Evolutionary conservation across 2,329 filamentous ascomycete genomes (phyloP), one percentile per base, ranked within the genome.

Genomic region (Dothistroma septosporum): DNA sequence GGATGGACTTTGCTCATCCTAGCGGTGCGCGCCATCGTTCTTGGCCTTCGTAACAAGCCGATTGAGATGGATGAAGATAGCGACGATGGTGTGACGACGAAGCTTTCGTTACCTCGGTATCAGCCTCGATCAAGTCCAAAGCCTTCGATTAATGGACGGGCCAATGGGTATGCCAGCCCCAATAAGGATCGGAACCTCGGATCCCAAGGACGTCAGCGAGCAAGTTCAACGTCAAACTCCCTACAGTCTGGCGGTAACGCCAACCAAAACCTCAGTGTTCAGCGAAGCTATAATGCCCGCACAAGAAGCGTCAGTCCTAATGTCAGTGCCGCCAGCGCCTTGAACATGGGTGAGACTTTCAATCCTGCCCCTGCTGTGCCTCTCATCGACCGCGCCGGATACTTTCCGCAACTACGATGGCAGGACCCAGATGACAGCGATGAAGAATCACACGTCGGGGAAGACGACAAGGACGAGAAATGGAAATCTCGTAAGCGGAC

Each of bases 1-100:
- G 80, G 72, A 9, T 60, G 85, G 44, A 86, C 83, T 0, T 58
- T 86, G 0, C 16, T 78, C 19, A 58, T 80, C 6, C 75, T 87
- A 8, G 57, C 79, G 28, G 60, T 79, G 16, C 77, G 80, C 48
- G 79, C 83, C 12, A 67, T 73, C 1, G 48, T 78, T 37, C 58
- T 78, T 31, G 69, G 70, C 11, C 50, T 73, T 31, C 67, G 70
- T 11, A 61, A 63, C 21, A 50, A 58, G 14, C 59, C 59, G 2
- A 32, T 35, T 9, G 19, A 53, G 9, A 61, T 60, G 12, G 60
- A 64, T 5, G 60, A 61, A 6, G 62, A 65, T 5, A 16, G 33
- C 12, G 54, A 61, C 16, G 54, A 64, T 16, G 59, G 61, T 35
- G 12, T 46, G 9, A n/a, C 47, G 10, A 19, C 28, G n/a, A 54